Evolutionary conservation across 2,329 filamentous ascomycete genomes (phyloP).

Genomic region (Fusarium nelsonii): DNA sequence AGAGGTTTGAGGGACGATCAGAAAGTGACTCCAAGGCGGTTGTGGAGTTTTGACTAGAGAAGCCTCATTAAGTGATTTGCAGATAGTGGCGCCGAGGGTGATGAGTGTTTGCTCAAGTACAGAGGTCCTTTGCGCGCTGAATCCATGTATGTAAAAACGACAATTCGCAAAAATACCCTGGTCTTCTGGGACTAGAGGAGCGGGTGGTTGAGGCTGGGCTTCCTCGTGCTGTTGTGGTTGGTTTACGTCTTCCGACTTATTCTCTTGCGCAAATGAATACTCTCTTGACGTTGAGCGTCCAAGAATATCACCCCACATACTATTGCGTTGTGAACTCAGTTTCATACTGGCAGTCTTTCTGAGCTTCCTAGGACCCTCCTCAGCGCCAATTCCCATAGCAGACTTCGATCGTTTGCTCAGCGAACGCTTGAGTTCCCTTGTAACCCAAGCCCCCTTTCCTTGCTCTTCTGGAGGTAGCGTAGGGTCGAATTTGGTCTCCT

Average conservation of each 20-base stretch:
- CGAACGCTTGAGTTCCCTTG: conserved; percentile 60
- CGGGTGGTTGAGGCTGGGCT: conserved; percentile 21
- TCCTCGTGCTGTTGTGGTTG: conserved; percentile 14
- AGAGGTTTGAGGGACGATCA: conserved; percentile 67
- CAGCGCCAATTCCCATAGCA: conserved; percentile 57
- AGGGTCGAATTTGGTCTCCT: conserved; percentile 88
- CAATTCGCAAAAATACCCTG: conserved; percentile 66
- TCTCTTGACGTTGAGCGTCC: conserved; percentile 58
- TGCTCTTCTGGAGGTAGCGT: conserved; percentile 75
- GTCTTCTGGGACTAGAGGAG: conserved; percentile 25
- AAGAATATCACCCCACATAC: conserved; percentile 92
- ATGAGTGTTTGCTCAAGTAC: conserved; percentile 62
- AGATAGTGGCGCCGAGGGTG: conserved; percentile 62
- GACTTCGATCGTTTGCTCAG: conserved; percentile 72
- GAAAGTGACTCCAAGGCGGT: conserved; percentile 57
- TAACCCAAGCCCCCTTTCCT: conserved; percentile 80
- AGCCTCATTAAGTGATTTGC: conserved; percentile 58
- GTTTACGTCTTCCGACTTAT: conserved; percentile 21
- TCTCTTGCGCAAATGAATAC: conserved; percentile 50
- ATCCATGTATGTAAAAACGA: conserved; percentile 71
- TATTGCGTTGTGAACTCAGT: conserved; percentile 81
- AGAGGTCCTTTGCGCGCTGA: conserved; percentile 64
- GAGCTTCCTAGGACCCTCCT: conserved; percentile 80
- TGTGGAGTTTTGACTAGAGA: conserved; percentile 48
- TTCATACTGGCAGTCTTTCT: conserved; percentile 89